Evolutionary conservation across 495 filamentous ascomycete genomes (phyloP).

Genomic region (Penicillium cinerascens): DNA sequence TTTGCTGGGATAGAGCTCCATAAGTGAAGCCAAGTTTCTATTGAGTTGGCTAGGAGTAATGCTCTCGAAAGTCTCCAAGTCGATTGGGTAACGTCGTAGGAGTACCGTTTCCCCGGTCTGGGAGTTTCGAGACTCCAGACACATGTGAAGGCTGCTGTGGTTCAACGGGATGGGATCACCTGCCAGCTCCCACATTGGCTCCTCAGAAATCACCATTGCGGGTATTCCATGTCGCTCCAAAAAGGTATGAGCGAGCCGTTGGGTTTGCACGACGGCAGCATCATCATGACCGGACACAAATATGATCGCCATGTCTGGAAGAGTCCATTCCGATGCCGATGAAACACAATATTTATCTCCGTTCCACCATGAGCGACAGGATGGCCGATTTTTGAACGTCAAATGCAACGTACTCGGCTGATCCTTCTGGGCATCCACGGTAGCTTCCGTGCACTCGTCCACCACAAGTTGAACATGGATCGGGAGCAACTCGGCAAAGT

Average conservation of each 20-base stretch:
- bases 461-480: conserved; percentile 74
- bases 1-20: conserved; percentile 43
- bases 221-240: conserved; percentile 64
- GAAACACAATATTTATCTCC: conserved; percentile 46
- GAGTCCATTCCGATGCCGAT: conserved; percentile 53
- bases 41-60: conserved; percentile 74
- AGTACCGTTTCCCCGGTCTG: conserved; percentile 47
- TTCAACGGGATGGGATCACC: conserved; percentile 48
- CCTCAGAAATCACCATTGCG: conserved; percentile 64
- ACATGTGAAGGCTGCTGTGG: conserved; percentile 60
- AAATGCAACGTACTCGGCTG: conserved; percentile 50
- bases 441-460: conserved; percentile 63
- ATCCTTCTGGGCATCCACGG: conserved; percentile 36
- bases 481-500: conserved; percentile 67
- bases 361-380: conserved; percentile 44
- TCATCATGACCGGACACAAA: conserved; percentile 59
- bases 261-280: conserved; percentile 43
- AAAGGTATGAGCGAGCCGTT: conserved; percentile 55
- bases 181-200: conserved; percentile 46
- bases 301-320: conserved; percentile 69
- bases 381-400: conserved; percentile 54
- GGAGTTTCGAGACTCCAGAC: conserved; percentile 59
- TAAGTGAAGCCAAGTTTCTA: conserved; percentile 66
- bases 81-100: conserved; percentile 63
- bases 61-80: conserved; percentile 67